Base-by-base conservation (phyloP, 202 grass and related monocot species). In the Zizania palustris region DNA sequence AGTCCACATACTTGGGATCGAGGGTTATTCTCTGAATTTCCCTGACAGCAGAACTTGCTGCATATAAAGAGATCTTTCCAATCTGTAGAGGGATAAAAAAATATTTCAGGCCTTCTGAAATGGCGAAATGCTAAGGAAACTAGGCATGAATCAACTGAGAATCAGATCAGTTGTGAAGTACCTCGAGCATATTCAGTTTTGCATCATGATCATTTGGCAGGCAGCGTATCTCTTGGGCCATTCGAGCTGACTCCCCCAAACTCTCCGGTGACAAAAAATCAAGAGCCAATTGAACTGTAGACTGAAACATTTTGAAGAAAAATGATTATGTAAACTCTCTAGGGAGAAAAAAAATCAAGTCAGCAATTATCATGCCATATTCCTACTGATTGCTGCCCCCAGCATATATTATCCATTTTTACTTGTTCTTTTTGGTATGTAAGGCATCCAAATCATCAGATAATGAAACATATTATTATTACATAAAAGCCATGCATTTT, bases 151-250 rank as follows among this genome's bases (percentile, higher is more conserved):
- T 38, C 60, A 44, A 73, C 45, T 45, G 54, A 54, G 8, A 10
- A 6, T 19, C 35, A 80, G 34, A 13, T 43, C 40, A 65, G 53
- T 59, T 41, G 46, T 53, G 21, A 45, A 35, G 36, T 65, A 98
- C 96, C 96, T 98, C 91, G 1, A 95, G 82, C 89, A 95, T 92
- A 81, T 95, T 98, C 51, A 90, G 67, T 87, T 98, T 98, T 85
- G 89, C 96, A 85, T 65, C 74, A 87, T 98, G 91, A 46, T 88
- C 68, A 86, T 95, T 87, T 50, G 96, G 91, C 34, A 98, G 87
- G 72, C 96, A 90, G 36, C 96, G 96, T n/a, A 98, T 98, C 81
- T 98, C 91, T 76, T 90, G 80, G 18, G 80, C 87, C 78, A 98
- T 90, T 36, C 78, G 85, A 45, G 77, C 77, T 3, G 92, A 92